Evolutionary conservation across 352 stramenopile species (phyloP).

Genomic region (Globisporangium orthogonon): DNA sequence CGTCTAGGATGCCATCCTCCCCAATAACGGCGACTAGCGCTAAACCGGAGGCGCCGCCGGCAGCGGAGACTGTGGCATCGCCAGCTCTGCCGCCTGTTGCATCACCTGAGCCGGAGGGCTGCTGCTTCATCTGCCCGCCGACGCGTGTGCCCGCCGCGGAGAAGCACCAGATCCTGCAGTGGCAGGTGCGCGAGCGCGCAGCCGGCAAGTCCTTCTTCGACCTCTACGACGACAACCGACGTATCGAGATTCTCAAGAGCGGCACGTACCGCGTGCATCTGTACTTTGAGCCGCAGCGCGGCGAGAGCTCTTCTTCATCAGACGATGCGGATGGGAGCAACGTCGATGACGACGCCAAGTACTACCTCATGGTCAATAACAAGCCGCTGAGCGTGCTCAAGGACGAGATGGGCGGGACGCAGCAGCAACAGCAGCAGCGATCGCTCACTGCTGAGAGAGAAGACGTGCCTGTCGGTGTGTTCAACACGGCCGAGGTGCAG

Average conservation of each 20-base stretch:
- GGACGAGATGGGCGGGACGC: not conserved
- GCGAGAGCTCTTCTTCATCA: not conserved
- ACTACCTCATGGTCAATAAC: conserved; percentile 6
- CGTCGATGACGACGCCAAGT: not conserved
- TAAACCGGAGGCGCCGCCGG: not conserved
- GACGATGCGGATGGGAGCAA: not conserved
- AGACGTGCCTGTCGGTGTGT: not conserved
- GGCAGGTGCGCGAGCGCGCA: conserved; percentile 1
- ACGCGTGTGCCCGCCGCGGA: not conserved
- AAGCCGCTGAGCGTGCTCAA: conserved; percentile 1
- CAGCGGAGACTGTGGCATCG: not conserved
- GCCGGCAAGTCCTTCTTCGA: conserved; percentile 1
- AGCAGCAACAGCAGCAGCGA: not conserved
- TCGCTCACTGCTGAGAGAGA: not conserved
- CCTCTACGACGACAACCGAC: conserved; percentile 6
- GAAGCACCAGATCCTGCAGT: conserved; percentile 3
- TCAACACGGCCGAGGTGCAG: not conserved
- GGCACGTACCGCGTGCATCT: conserved; percentile 3
- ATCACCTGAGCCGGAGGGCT: not conserved
- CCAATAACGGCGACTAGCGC: not conserved
- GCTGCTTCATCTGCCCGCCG: conserved; percentile 7
- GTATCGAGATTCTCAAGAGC: conserved; percentile 2
- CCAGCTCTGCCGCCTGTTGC: not conserved
- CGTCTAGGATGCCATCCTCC: not conserved
- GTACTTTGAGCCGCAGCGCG: conserved; percentile 1